Conservation (phyloP, 1,139 yeast genomes). For the Eremothecium sinecaudum region DNA sequence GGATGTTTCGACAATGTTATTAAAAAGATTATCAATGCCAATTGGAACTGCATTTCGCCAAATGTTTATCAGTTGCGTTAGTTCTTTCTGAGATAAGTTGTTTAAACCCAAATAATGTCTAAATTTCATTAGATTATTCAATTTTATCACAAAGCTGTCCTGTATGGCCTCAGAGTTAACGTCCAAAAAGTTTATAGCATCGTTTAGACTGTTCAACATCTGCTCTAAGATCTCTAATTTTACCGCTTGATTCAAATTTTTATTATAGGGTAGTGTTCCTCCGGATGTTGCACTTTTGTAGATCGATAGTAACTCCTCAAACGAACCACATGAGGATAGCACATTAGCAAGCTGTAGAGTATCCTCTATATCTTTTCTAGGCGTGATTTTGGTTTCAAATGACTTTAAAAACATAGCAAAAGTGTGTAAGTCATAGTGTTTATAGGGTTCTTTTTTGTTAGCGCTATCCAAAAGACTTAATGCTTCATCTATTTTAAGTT, state of each 20-base stretch:
- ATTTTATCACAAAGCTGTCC: conserved; percentile 12
- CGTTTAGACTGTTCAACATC: conserved; percentile 25
- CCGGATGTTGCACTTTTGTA: conserved; percentile 12
- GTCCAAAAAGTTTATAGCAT: conserved; percentile 18
- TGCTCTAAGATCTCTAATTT: conserved; percentile 21
- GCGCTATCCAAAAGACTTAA: conserved; percentile 14
- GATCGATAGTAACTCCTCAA: conserved; percentile 17
- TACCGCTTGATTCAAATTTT: conserved; percentile 10
- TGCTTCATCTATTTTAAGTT: conserved; percentile 18
- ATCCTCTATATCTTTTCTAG: conserved; percentile 17
- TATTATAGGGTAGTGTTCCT: conserved; percentile 7
- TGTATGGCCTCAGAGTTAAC: conserved; percentile 8
- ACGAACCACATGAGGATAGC: conserved; percentile 18
- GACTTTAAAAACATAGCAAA: conserved; percentile 23
- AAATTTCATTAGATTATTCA: conserved; percentile 22
- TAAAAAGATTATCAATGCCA: conserved; percentile 22
- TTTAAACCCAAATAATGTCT: conserved; percentile 21
- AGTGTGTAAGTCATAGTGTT: conserved; percentile 18
- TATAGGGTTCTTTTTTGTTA: conserved; percentile 11
- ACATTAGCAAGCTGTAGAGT: conserved; percentile 27
- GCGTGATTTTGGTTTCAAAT: conserved; percentile 12
- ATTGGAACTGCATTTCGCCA: conserved; percentile 19
- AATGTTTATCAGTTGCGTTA: conserved; percentile 19
- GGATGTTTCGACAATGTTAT: conserved; percentile 27
- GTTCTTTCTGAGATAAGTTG: conserved; percentile 12